Base-by-base conservation (phyloP, 495 filamentous ascomycete genomes). In the Pseudevernia furfuracea region DNA sequence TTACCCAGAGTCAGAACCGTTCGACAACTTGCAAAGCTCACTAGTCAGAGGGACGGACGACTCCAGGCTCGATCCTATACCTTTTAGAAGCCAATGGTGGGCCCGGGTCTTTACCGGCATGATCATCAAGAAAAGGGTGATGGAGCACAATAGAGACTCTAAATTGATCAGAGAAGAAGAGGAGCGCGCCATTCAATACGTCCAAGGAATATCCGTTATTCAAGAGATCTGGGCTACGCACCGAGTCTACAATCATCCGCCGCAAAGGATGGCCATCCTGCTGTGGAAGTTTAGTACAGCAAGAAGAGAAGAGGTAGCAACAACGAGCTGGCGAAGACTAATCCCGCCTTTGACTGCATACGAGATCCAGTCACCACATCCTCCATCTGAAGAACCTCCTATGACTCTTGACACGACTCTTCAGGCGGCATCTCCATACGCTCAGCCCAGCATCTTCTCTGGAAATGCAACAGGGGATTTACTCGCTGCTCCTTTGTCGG, bases 281-380 rank as follows among this genome's bases (percentile, higher is more conserved):
- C 72, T 82, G 15, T 84, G 81, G 81, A 81, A 78, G 57, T 84
- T 84, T 68, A 77, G 75, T 12, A 76, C 80, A 62, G 79, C 79
- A 17, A 70, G 72, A 7, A 71, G 71, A 21, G 72, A 72, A 11
- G 74, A 81, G 60, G 76, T 76, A 39, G 80, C 79, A 43, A 82
- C 77, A 5, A 82, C 81, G 5, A 80, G 76, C n/a, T 84, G 82
- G 82, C 73, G 78, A 63, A 74, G 72, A 38, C 68, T 84, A n/a
- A 72, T 78, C 28, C 74, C 78, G 21, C 77, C 79, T 0, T 73
- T 79, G 0, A 73, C 75, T 30, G 75, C 76, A 14, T 75, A 66
- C 39, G 63, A 71, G 14, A 73, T 77, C 52, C 60, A 63, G 23
- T 61, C 61, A 38, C 68, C 63, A 12, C 43, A 34, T 23, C 52